Percentiles rank a stretch among this genome's conserved stretches.
These are phyloP conservation scores for Pseudocercospora pini-densiflorae DNA, from an alignment of 2,329 filamentous ascomycete genomes.

Conservation along the genomic window DNA sequence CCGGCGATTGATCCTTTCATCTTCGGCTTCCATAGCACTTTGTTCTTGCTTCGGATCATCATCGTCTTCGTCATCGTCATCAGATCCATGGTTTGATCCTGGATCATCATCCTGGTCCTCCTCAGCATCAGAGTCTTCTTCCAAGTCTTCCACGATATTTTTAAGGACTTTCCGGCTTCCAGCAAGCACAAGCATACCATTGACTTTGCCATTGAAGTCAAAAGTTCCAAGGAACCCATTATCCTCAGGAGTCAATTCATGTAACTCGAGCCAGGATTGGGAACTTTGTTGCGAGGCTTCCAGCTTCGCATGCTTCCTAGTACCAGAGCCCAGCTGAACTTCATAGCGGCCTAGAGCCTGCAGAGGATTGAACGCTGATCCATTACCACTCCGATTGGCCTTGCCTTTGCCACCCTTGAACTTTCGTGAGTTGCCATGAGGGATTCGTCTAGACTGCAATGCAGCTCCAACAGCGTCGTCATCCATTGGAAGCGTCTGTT, in stretches of 20 bases:
- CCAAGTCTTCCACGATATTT: constrained; percentile 6
- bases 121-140: constrained; percentile 2
- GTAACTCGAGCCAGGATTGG: constrained; percentile 7
- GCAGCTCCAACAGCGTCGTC: constrained; percentile 6
- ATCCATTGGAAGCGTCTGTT: background rate
- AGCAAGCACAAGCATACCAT: constrained; percentile 4
- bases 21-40: constrained; percentile 15
- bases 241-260: constrained; percentile 12
- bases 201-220: background rate
- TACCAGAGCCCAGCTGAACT: background rate
- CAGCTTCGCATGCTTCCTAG: background rate
- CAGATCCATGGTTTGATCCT: background rate
- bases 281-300: background rate
- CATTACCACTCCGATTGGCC: background rate
- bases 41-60: background rate
- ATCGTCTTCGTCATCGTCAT: constrained; percentile 6
- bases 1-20: constrained; percentile 18
- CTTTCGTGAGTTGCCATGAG: constrained; percentile 5
- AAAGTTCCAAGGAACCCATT: constrained; percentile 11
- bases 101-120: background rate
- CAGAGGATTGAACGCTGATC: constrained; percentile 16
- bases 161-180: constrained; percentile 6
- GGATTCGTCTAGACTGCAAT: constrained; percentile 6
- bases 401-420: constrained; percentile 1
- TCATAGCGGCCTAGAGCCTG: constrained; percentile 15